Percentiles rank a stretch among this genome's conserved stretches.
phyloP scores from a whole-genome alignment of 176 grass and related monocot genomes.

The Tillandsia leiboldiana region DNA sequence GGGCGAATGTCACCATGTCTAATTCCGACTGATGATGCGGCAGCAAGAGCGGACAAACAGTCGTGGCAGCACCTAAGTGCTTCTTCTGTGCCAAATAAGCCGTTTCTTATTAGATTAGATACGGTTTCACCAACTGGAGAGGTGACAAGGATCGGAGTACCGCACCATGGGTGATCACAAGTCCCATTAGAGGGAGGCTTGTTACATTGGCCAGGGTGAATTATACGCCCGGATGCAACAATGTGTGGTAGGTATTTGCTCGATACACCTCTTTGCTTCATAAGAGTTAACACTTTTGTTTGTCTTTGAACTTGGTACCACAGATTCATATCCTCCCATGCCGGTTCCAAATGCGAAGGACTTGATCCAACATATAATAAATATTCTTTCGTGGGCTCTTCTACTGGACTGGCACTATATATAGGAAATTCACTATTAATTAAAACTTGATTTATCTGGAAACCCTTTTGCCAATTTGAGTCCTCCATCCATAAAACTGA shows the following conservation, averaged over 20 bases:
- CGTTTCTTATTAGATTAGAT: conserved; percentile 73
- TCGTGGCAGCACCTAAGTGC: conserved; percentile 96
- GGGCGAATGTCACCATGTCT: conserved; percentile 75
- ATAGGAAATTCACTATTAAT: conserved; percentile 58
- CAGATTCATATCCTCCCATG: conserved; percentile 92
- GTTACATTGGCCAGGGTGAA: conserved; percentile 68
- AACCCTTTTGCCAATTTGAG: conserved; percentile 51
- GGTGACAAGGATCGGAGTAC: conserved; percentile 73
- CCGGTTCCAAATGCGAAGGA: conserved; percentile 77
- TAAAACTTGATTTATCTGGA: conserved; percentile 65
- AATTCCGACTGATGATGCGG: conserved; percentile 61
- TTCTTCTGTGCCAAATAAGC: conserved; percentile 80
- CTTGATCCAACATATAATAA: conserved; percentile 75
- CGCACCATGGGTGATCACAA: conserved; percentile 81
- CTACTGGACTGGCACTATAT: conserved; percentile 56
- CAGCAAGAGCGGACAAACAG: conserved; percentile 78
- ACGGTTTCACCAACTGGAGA: conserved; percentile 78
- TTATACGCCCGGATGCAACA: conserved; percentile 49
- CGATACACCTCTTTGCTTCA: conserved; percentile 83
- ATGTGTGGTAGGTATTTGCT: conserved; percentile 80
- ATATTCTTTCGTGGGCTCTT: conserved; percentile 50
- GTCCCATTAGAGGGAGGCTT: conserved; percentile 49
- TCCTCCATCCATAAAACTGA: conserved; percentile 79
- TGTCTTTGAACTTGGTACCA: conserved; percentile 97
- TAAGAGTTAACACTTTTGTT: conserved; percentile 64